phyloP scores from a whole-genome alignment of 2,329 filamentous ascomycete genomes.

The Fusarium cyanostomum region DNA sequence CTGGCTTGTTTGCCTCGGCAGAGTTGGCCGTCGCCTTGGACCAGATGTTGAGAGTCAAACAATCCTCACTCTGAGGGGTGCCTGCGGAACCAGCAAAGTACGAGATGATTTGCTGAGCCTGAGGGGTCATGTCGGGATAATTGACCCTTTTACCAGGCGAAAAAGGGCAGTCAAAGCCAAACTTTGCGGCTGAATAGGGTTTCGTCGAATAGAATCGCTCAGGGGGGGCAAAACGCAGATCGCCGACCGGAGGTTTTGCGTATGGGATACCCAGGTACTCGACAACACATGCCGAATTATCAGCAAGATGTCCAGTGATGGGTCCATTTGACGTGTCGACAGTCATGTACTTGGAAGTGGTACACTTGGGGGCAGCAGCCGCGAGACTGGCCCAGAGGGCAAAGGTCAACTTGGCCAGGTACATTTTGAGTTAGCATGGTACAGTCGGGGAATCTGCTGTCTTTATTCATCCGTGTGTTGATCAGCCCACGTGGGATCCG shows the following conservation, averaged over 20 bases:
- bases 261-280: constrained; percentile 55
- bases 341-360: constrained; percentile 29
- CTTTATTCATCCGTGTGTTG: too few species aligned
- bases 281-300: constrained; percentile 44
- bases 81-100: constrained; percentile 35
- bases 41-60: constrained; percentile 38
- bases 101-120: constrained; percentile 31
- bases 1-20: constrained; percentile 25
- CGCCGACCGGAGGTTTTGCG: constrained; percentile 49
- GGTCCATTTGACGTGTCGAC: constrained; percentile 48
- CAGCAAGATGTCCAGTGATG: constrained; percentile 47
- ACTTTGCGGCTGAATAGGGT: constrained; percentile 17
- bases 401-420: constrained; percentile 1
- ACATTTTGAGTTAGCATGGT: constrained; percentile 13
- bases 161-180: constrained; percentile 35
- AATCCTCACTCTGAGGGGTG: constrained; percentile 34
- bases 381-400: constrained; percentile 20
- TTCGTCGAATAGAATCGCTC: constrained; percentile 33
- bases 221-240: constrained; percentile 51
- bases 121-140: constrained; percentile 32
- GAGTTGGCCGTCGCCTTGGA: constrained; percentile 32
- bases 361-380: constrained; percentile 22
- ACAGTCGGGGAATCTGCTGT: too few species aligned
- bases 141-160: constrained; percentile 26
- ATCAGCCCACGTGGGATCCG: too few species aligned